Percentiles rank a stretch among this genome's conserved stretches.
Evolutionary conservation across 1,139 yeast species (phyloP).

Genomic region (Yamadazyma buinensis): DNA sequence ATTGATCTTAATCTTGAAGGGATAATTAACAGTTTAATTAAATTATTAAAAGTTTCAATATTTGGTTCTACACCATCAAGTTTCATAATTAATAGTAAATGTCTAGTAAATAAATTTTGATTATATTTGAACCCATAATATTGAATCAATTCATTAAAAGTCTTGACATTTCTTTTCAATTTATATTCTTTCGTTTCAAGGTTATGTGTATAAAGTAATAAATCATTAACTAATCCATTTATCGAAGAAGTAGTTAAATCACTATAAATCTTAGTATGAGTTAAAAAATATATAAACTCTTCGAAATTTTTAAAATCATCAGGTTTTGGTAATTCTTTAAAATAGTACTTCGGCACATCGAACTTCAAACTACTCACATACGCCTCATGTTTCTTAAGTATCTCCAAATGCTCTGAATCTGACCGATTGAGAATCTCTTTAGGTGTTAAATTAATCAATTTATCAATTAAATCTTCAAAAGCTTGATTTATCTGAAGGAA

Average conservation of each 20-base stretch:
- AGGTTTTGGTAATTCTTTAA: slow-evolving; percentile 33
- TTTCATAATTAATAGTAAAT: slow-evolving; percentile 38
- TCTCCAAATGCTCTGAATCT: not conserved
- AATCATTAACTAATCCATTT: slow-evolving; percentile 36
- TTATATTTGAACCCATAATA: slow-evolving; percentile 42
- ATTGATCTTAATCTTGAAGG: slow-evolving; percentile 33
- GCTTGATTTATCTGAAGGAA: slow-evolving; percentile 25
- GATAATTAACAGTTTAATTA: slow-evolving; percentile 29
- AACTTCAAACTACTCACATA: slow-evolving; percentile 5
- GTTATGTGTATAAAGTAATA: slow-evolving; percentile 38
- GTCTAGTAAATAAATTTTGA: slow-evolving; percentile 42
- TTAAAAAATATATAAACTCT: slow-evolving; percentile 34
- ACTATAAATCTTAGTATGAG: slow-evolving; percentile 33
- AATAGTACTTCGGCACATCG: slow-evolving; percentile 21
- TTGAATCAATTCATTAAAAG: slow-evolving; percentile 40
- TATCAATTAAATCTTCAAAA: slow-evolving; percentile 31
- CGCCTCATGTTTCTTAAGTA: slow-evolving; percentile 7
- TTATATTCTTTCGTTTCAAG: slow-evolving; percentile 28
- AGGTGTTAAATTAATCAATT: slow-evolving; percentile 33
- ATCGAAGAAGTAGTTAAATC: slow-evolving; percentile 32
- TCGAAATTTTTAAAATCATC: slow-evolving; percentile 30
- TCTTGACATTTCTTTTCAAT: slow-evolving; percentile 29
- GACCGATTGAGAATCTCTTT: slow-evolving; percentile 10
- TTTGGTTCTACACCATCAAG: slow-evolving; percentile 42
- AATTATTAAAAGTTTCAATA: slow-evolving; percentile 37